Conservation (phyloP, 192 early-diverging fungal genomes). For the Umbelopsis sp. region DNA sequence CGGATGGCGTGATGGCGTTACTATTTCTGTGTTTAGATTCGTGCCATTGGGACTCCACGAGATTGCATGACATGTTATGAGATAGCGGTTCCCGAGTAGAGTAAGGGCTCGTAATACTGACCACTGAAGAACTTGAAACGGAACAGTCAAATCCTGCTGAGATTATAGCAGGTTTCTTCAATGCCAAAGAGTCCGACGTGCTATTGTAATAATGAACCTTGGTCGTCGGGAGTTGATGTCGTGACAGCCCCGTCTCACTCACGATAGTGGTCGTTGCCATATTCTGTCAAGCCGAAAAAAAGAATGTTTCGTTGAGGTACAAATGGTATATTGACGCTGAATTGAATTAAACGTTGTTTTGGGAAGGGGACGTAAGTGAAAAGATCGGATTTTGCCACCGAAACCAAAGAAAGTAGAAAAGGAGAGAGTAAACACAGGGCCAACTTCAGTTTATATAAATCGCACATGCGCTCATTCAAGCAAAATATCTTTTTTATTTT, state of each 20-base stretch:
- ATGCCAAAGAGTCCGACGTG: slow-evolving; percentile 1
- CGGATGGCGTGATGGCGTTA: background rate
- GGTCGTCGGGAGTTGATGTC: slow-evolving; percentile 15
- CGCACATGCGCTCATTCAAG: background rate
- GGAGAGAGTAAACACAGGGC: too few relatives aligned
- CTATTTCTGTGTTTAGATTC: background rate
- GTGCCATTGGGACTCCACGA: slow-evolving; percentile 6
- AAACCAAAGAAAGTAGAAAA: too few relatives aligned
- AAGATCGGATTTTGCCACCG: too few relatives aligned
- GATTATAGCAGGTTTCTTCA: background rate
- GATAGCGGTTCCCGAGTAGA: background rate
- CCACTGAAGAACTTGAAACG: background rate
- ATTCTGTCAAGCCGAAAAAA: background rate
- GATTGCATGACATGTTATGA: background rate
- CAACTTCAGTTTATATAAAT: background rate
- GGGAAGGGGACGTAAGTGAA: too few relatives aligned
- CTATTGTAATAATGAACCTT: slow-evolving; percentile 16
- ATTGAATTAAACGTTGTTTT: too few relatives aligned
- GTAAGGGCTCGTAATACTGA: background rate
- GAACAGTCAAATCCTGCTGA: slow-evolving; percentile 6
- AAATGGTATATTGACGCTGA: too few relatives aligned
- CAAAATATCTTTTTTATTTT: background rate
- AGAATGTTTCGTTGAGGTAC: background rate
- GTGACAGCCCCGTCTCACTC: slow-evolving; percentile 18
- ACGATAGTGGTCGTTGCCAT: slow-evolving; percentile 8